phyloP scores from a whole-genome alignment of 176 grass and related monocot species.

The Microstegium vimineum region DNA sequence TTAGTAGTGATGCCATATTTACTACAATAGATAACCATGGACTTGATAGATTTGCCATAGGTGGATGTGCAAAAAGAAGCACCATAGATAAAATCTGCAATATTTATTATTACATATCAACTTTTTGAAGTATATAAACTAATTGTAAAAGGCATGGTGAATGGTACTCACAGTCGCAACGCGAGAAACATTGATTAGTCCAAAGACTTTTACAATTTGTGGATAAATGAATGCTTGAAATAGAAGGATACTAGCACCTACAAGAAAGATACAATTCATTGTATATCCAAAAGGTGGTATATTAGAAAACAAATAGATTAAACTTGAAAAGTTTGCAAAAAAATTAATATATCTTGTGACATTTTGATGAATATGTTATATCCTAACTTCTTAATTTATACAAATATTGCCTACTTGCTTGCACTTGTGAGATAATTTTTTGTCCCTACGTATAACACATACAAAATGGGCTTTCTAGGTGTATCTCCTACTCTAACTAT shows the following conservation, averaged over 20 bases:
- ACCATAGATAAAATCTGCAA: constrained; percentile 37
- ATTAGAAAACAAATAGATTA: neutral
- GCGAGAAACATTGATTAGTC: constrained; percentile 33
- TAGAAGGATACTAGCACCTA: constrained; percentile 39
- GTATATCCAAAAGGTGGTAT: no score
- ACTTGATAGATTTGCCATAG: constrained; percentile 32
- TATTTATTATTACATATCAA: neutral
- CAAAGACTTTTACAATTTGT: constrained; percentile 22
- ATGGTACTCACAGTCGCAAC: constrained; percentile 24
- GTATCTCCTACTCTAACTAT: no score
- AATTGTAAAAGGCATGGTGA: neutral
- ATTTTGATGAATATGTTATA: neutral
- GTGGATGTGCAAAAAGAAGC: constrained; percentile 39
- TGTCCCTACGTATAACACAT: no score
- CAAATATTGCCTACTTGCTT: no score
- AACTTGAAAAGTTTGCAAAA: neutral
- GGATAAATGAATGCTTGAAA: constrained; percentile 44
- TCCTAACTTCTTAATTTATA: neutral
- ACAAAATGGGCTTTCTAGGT: no score
- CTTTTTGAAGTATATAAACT: neutral
- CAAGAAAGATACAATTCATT: neutral
- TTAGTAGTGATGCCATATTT: constrained; percentile 43
- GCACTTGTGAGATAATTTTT: no score
- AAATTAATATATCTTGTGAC: neutral
- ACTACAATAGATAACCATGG: constrained; percentile 1